A percentile compares a stretch with the other conserved stretches of the same genome.
Conservation (phyloP, 306 rosid genomes). For the Coriaria nepalensis region DNA sequence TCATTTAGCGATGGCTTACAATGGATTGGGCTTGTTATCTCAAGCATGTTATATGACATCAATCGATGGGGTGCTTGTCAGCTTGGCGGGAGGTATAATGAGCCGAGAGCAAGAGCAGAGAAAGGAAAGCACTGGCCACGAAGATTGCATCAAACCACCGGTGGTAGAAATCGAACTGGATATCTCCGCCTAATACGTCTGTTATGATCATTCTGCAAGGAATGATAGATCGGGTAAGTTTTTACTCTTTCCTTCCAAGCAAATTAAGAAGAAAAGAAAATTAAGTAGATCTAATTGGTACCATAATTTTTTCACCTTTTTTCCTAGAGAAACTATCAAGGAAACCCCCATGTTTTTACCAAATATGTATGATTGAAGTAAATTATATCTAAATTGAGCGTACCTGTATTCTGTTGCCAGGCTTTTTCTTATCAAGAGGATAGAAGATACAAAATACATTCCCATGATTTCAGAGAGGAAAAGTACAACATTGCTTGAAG, state of each 20-base stretch:
- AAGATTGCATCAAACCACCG: conserved; percentile 98
- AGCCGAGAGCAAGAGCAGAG: conserved; percentile 85
- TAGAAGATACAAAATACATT: conserved; percentile 88
- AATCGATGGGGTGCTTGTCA: conserved; percentile 97
- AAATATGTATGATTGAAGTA: too few relatives aligned
- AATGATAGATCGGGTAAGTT: neutral
- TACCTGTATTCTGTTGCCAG: conserved; percentile 97
- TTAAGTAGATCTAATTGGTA: neutral
- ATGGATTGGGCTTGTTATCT: neutral
- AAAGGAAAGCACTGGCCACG: conserved; percentile 97
- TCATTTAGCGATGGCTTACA: too few relatives aligned
- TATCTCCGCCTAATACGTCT: conserved; percentile 97
- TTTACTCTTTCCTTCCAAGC: too few relatives aligned
- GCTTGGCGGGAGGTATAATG: conserved; percentile 92
- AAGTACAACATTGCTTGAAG: conserved; percentile 94
- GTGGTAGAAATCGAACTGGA: conserved; percentile 95
- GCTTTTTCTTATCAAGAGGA: conserved; percentile 94
- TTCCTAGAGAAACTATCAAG: neutral
- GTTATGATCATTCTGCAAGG: conserved; percentile 80
- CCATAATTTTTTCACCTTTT: neutral
- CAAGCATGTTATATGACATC: neutral
- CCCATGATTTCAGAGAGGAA: conserved; percentile 97
- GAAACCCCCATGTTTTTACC: neutral
- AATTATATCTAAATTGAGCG: neutral
- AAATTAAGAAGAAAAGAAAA: neutral